These are phyloP conservation scores for Scutellaria barbata DNA, from an alignment of 257 asterid genomes.

Conservation along the genomic window DNA sequence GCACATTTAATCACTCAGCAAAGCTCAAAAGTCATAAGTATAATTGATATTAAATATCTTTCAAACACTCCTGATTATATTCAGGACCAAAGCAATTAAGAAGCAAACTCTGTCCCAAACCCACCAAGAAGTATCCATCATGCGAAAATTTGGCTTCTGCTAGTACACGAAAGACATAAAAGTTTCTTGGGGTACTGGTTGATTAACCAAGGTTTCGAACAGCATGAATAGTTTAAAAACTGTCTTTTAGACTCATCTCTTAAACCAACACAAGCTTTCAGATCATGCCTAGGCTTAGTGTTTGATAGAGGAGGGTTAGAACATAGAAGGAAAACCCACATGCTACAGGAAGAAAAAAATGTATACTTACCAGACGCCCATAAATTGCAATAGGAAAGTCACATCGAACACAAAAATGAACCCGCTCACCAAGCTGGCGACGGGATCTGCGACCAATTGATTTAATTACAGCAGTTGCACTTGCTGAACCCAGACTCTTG, in stretches of 20 bases:
- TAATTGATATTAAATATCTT: background rate
- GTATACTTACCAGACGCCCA: conserved; percentile 80
- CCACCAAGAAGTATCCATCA: background rate
- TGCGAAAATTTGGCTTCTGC: background rate
- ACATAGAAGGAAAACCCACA: background rate
- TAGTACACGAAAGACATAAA: background rate
- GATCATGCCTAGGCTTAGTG: background rate
- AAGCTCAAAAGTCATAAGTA: too few relatives aligned
- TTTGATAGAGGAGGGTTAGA: too few relatives aligned
- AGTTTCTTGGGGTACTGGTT: background rate
- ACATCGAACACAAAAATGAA: conserved; percentile 87
- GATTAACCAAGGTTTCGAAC: background rate
- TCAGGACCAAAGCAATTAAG: background rate
- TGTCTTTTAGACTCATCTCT: background rate
- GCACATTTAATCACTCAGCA: too few relatives aligned
- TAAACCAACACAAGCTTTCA: conserved; percentile 1
- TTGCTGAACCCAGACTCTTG: conserved; percentile 74
- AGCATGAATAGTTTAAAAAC: background rate
- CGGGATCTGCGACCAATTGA: conserved; percentile 88
- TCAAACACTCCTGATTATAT: background rate
- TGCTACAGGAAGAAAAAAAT: background rate
- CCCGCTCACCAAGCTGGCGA: conserved; percentile 94
- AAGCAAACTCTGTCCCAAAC: background rate
- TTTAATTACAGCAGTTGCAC: conserved; percentile 62
- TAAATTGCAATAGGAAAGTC: conserved; percentile 92